Evolutionary conservation across 306 rosid genomes (phyloP).

Genomic region (Boehmeria nivea): DNA sequence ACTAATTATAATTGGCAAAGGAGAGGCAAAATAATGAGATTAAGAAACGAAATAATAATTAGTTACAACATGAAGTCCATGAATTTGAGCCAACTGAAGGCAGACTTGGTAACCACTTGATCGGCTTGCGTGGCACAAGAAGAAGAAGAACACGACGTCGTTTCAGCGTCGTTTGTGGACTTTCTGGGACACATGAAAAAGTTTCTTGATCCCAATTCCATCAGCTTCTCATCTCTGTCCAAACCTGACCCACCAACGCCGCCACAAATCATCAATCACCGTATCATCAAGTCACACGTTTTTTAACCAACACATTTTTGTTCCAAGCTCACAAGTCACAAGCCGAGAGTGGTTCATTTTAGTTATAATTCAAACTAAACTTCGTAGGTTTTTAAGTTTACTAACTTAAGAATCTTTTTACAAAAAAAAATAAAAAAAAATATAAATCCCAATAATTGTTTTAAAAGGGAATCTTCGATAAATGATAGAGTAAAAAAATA

Average conservation of each 20-base stretch:
- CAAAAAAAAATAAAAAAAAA: too few species aligned
- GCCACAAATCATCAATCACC: slow-evolving; percentile 14
- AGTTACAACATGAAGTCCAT: slow-evolving; percentile 49
- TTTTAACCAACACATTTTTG: too few species aligned
- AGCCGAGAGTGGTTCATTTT: too few species aligned
- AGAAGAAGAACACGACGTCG: slow-evolving; percentile 31
- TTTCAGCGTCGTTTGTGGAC: slow-evolving; percentile 11
- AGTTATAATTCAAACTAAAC: too few species aligned
- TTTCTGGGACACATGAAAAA: slow-evolving; percentile 48
- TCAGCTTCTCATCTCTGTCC: slow-evolving; percentile 48
- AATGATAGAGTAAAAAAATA: too few species aligned
- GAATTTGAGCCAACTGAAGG: slow-evolving; percentile 60
- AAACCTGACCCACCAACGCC: slow-evolving; percentile 43
- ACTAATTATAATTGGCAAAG: neutral
- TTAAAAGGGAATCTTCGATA: too few species aligned
- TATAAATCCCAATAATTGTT: too few species aligned
- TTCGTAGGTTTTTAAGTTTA: too few species aligned
- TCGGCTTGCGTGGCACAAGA: slow-evolving; percentile 51
- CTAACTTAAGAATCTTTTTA: too few species aligned
- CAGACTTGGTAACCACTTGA: slow-evolving; percentile 18
- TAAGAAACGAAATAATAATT: slow-evolving; percentile 18
- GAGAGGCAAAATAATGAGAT: neutral
- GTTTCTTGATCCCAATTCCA: slow-evolving; percentile 69
- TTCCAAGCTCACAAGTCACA: too few species aligned
- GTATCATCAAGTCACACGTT: neutral